phyloP scores from a whole-genome alignment of 163 green algal genomes.

The Prototheca wickerhamii region DNA sequence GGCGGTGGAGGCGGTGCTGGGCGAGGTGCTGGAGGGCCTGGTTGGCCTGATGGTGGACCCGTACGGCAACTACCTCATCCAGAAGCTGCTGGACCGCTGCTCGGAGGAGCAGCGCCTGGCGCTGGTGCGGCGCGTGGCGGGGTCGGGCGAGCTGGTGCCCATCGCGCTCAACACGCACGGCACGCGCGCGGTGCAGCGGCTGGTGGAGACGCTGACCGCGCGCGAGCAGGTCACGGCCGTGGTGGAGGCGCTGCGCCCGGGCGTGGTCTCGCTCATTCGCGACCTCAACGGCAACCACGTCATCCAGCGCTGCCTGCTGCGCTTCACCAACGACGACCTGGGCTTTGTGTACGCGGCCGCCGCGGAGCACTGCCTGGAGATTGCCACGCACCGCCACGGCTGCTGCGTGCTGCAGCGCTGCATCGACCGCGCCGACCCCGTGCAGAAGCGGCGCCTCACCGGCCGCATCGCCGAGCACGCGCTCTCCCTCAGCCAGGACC shows the following conservation, averaged over 20 bases:
- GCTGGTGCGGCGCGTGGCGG: constrained; percentile 60
- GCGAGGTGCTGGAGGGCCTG: constrained; percentile 79
- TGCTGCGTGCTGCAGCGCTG: constrained; percentile 99
- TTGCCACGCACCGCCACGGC: constrained; percentile 93
- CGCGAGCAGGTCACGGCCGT: constrained; percentile 51
- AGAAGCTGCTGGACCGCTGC: constrained; percentile 96
- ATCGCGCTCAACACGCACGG: constrained; percentile 89
- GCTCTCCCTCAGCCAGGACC: constrained; percentile 78
- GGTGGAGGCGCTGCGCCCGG: constrained; percentile 66
- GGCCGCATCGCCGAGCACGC: constrained; percentile 72
- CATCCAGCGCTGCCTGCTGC: constrained; percentile 92
- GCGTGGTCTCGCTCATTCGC: constrained; percentile 76
- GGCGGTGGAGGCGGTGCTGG: constrained; percentile 26
- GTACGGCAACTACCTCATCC: constrained; percentile 99
- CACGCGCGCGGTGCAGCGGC: constrained; percentile 86
- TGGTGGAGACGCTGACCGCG: constrained; percentile 60
- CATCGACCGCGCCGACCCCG: constrained; percentile 86
- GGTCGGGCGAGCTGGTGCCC: constrained; percentile 58
- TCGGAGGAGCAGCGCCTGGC: constrained; percentile 80
- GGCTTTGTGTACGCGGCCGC: constrained; percentile 96
- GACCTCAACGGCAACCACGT: constrained; percentile 96
- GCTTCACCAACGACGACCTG: constrained; percentile 74
- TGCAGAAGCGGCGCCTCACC: constrained; percentile 73
- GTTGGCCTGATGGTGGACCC: constrained; percentile 95
- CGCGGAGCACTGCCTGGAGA: constrained; percentile 74